These are phyloP conservation scores for Penicillium sp. DNA, from an alignment of 2,329 filamentous ascomycete genomes.

Conservation along the genomic window DNA sequence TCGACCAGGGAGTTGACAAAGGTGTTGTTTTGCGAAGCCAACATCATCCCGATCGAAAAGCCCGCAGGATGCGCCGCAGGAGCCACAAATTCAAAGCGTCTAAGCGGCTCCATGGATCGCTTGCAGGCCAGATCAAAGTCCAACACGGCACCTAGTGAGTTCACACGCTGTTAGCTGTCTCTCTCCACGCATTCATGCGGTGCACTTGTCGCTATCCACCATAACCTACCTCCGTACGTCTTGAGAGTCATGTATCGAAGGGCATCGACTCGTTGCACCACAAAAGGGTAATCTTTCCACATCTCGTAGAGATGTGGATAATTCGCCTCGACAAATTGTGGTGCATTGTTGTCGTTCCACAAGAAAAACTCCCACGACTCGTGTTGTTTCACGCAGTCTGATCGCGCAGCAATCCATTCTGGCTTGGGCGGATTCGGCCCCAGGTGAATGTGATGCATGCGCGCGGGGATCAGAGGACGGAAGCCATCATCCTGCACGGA, in stretches of 20 bases:
- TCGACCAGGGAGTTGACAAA: neutral
- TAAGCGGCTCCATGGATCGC: neutral
- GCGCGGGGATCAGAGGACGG: neutral
- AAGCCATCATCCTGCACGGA: neutral
- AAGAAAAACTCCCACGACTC: neutral
- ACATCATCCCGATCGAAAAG: conserved; percentile 1
- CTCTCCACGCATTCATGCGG: no score
- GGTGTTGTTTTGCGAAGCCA: neutral
- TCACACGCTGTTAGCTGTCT: no score
- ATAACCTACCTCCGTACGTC: neutral
- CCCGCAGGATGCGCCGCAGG: neutral
- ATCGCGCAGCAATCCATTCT: neutral
- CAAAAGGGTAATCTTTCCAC: neutral
- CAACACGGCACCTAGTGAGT: neutral
- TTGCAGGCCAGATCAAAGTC: conserved; percentile 1
- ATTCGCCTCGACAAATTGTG: neutral
- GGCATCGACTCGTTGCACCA: neutral
- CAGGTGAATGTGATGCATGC: neutral
- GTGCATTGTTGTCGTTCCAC: conserved; percentile 1
- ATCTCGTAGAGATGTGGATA: conserved; percentile 1
- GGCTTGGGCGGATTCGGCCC: neutral
- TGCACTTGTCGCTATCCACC: no score
- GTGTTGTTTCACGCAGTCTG: neutral
- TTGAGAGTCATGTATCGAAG: neutral
- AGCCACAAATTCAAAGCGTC: neutral